Evolutionary conservation across 2,329 filamentous ascomycete genomes (phyloP).

Genomic region (Xylariales sp.): DNA sequence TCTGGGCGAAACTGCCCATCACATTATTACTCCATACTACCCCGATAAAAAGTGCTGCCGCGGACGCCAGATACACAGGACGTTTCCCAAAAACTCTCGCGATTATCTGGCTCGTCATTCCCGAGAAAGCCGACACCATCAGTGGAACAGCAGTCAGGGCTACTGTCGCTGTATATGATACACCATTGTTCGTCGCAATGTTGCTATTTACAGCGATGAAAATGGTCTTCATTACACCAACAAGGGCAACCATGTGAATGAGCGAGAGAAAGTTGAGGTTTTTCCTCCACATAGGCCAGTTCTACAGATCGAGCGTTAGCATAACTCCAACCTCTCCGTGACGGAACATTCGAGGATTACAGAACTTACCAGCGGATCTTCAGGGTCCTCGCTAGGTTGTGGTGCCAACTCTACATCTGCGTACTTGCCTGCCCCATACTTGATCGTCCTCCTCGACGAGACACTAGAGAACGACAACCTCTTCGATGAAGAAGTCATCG

Average conservation of each 20-base stretch:
- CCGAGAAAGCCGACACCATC: slow-evolving; percentile 43
- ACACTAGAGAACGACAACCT: slow-evolving; percentile 30
- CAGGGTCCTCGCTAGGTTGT: slow-evolving; percentile 49
- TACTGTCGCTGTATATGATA: slow-evolving; percentile 43
- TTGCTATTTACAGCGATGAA: slow-evolving; percentile 43
- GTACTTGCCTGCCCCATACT: slow-evolving; percentile 42
- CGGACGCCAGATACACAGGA: slow-evolving; percentile 45
- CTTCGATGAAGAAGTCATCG: slow-evolving; percentile 30
- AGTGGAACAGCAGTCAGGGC: slow-evolving; percentile 50
- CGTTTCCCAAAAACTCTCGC: slow-evolving; percentile 48
- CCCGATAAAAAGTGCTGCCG: slow-evolving; percentile 42
- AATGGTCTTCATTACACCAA: slow-evolving; percentile 50
- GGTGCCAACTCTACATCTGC: slow-evolving; percentile 44
- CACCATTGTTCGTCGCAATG: slow-evolving; percentile 36
- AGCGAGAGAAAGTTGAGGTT: slow-evolving; percentile 44
- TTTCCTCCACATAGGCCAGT: slow-evolving; percentile 53
- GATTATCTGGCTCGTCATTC: slow-evolving; percentile 35
- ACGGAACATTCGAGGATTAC: too few relatives aligned
- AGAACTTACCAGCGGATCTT: slow-evolving; percentile 48
- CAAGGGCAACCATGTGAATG: slow-evolving; percentile 40
- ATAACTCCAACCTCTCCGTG: too few relatives aligned
- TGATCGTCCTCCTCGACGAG: slow-evolving; percentile 34
- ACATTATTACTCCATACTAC: slow-evolving; percentile 46
- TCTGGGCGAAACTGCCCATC: slow-evolving; percentile 35
- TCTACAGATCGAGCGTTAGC: too few relatives aligned